These are phyloP conservation scores for Pyrenochaeta sp. DNA, from an alignment of 2,329 filamentous ascomycete genomes.

Conservation along the genomic window DNA sequence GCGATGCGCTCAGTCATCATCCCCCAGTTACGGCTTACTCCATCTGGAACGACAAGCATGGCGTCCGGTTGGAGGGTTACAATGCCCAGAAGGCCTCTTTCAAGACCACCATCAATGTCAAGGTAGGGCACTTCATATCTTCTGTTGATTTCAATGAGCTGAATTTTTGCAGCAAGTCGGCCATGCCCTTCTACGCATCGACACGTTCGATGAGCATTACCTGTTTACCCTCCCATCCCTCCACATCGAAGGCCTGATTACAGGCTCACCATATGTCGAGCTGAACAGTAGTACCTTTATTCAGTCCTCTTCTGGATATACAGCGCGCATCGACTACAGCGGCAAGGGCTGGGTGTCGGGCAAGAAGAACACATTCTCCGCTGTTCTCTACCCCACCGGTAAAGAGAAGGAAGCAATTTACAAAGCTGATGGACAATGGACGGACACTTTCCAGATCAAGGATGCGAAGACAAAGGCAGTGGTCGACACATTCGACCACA, in stretches of 20 bases:
- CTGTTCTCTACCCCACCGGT: constrained; percentile 73
- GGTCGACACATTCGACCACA: constrained; percentile 58
- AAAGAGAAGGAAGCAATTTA: constrained; percentile 79
- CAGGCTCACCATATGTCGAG: constrained; percentile 87
- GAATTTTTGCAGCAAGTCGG: constrained; percentile 71
- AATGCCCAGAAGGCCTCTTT: constrained; percentile 98
- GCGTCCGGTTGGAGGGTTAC: constrained; percentile 80
- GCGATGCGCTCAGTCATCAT: constrained; percentile 69
- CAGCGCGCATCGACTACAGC: constrained; percentile 89
- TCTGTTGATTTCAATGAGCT: neutral
- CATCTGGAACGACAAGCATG: constrained; percentile 86
- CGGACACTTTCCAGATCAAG: constrained; percentile 79
- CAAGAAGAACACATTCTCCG: constrained; percentile 91
- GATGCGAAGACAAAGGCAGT: constrained; percentile 63
- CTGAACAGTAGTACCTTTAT: constrained; percentile 87
- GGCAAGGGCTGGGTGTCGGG: constrained; percentile 95
- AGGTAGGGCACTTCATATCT: constrained; percentile 48
- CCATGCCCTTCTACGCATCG: constrained; percentile 82
- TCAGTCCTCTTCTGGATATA: constrained; percentile 83
- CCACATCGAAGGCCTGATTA: constrained; percentile 93
- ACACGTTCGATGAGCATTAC: constrained; percentile 74
- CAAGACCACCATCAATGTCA: constrained; percentile 90
- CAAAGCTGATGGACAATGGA: constrained; percentile 91
- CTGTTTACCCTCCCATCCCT: constrained; percentile 90
- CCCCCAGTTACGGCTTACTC: constrained; percentile 94